Evolutionary conservation across 306 rosid genomes (phyloP), one percentile per base, ranked within the genome.

Genomic region (Ormosia semicastrata): DNA sequence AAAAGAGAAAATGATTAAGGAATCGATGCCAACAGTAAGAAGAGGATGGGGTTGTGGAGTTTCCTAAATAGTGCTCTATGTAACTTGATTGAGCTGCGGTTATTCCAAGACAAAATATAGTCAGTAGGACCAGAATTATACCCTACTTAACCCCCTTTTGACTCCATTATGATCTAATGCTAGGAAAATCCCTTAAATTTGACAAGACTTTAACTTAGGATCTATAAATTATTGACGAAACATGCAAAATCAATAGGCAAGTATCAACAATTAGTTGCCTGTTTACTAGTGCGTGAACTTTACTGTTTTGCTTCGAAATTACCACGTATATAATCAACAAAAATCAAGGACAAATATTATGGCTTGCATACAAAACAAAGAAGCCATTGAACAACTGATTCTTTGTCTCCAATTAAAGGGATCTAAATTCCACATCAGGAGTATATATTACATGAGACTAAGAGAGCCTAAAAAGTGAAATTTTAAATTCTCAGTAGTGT

Each of bases 401-500:
- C 74, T 71, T 59, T 81, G 78, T 81, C 82, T 29, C 83, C 85
- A 81, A 79, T 70, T 66, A 74, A 77, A 72, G 82, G 85, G 81
- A 82, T 71, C 52, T 70, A 56, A 33, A 80, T 85, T 91, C 80
- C 76, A 65, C 69, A 84, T 74, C 34, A 14, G 1, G 63, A 78
- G 66, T 62, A 88, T 84, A 85, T 56, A 77, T 47, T 49, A 79
- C 83, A 80, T 52, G 3, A 75, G 40, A 54, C 2, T 24, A 73
- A 50, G 65, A 72, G 75, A 71, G 82, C 81, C 85, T 77, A 85
- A 73, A 37, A 76, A 49, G 64, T 3, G 37, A 75, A 54, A 75
- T 69, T 36, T 92, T 93, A 93, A 82, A 95, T 93, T 84, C 88
- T 93, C 86, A 95, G 87, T 84, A 79, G 86, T 33, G 97, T 90